Conservation (phyloP, 2,329 filamentous ascomycete species). For the Xylaria arbuscula region DNA sequence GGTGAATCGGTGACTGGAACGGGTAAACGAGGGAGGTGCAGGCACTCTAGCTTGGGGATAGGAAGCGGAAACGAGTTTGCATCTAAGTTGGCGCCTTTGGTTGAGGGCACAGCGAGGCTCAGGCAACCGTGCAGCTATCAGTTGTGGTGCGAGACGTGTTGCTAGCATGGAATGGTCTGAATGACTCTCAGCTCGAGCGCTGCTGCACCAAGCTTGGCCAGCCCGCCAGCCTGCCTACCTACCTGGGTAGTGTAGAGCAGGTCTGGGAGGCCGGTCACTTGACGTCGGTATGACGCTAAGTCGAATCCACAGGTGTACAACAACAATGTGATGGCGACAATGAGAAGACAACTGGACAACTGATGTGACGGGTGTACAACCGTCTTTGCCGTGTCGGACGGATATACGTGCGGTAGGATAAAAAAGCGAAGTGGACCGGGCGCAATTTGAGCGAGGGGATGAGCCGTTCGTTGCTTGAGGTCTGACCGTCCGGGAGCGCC, state of each 20-base stretch:
- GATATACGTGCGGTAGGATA: conserved; percentile 21
- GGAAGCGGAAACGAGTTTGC: not conserved
- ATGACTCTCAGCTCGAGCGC: conserved; percentile 23
- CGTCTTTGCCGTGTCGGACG: conserved; percentile 24
- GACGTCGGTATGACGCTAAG: conserved; percentile 41
- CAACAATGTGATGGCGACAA: conserved; percentile 39
- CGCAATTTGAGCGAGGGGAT: conserved; percentile 25
- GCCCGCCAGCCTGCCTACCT: not conserved
- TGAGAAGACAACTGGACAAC: conserved; percentile 13
- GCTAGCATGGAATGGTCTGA: not conserved
- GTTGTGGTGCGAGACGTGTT: conserved; percentile 9
- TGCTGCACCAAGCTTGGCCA: conserved; percentile 15
- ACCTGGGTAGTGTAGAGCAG: not conserved
- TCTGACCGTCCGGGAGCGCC: conserved; percentile 11
- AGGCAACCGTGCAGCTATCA: conserved; percentile 7
- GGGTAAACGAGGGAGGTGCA: conserved; percentile 16
- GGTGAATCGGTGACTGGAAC: conserved; percentile 19
- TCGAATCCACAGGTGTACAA: conserved; percentile 39
- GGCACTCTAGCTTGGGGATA: not conserved
- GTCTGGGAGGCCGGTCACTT: conserved; percentile 37
- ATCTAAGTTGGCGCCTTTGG: conserved; percentile 2
- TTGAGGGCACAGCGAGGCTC: not conserved
- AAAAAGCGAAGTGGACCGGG: conserved; percentile 11
- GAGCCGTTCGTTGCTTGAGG: conserved; percentile 9
- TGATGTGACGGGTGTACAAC: conserved; percentile 26